phyloP scores from a whole-genome alignment of 768 basidiomycete genomes.

The Boletus tylopilopsis region DNA sequence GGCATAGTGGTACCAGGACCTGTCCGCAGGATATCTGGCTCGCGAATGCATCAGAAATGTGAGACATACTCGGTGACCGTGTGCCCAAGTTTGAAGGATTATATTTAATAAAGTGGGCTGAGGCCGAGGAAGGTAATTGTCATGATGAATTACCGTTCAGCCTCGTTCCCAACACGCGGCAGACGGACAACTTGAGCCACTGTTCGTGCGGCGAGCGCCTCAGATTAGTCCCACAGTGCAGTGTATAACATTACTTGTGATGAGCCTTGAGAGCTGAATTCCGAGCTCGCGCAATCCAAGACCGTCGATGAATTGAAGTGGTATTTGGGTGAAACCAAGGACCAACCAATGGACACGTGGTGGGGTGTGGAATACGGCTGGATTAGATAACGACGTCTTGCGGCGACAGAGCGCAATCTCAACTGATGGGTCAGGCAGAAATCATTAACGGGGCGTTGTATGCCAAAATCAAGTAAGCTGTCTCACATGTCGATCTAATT shows the following conservation, averaged over 20 bases:
- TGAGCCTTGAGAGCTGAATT: background rate
- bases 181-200: slow-evolving; percentile 18
- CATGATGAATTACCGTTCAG: slow-evolving; percentile 26
- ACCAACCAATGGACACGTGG: slow-evolving; percentile 15
- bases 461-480: slow-evolving; percentile 13
- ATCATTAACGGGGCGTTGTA: slow-evolving; percentile 22
- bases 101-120: slow-evolving; percentile 17
- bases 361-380: slow-evolving; percentile 1
- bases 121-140: slow-evolving; percentile 22
- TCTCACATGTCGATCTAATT: slow-evolving; percentile 27
- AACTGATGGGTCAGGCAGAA: slow-evolving; percentile 16
- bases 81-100: slow-evolving; percentile 8
- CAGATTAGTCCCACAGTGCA: background rate
- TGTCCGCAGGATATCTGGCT: slow-evolving; percentile 2
- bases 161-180: slow-evolving; percentile 30
- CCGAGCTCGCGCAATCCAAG: background rate
- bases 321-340: too few species aligned
- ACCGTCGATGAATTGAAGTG: too few species aligned
- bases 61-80: slow-evolving; percentile 12
- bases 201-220: slow-evolving; percentile 6
- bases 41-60: slow-evolving; percentile 8
- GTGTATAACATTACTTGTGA: background rate
- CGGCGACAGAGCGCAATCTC: slow-evolving; percentile 20
- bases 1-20: slow-evolving; percentile 1
- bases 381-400: slow-evolving; percentile 29